phyloP scores from a whole-genome alignment of 2,329 filamentous ascomycete genomes.

The Pseudonectria foliicola region DNA sequence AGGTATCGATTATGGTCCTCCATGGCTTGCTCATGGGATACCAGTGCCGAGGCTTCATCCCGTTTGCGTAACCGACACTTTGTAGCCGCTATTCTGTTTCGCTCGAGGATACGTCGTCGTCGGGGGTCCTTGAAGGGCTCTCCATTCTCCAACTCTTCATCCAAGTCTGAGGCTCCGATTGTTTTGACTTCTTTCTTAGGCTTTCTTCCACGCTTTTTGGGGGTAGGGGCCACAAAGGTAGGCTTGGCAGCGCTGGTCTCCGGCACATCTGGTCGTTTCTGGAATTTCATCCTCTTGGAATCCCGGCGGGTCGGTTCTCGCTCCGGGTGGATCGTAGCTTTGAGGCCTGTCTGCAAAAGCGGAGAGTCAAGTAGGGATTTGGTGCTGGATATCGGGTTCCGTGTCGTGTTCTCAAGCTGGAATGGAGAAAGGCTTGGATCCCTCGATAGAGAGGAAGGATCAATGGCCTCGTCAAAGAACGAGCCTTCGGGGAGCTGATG shows the following conservation, averaged over 20 bases:
- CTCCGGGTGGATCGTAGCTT: slow-evolving; percentile 8
- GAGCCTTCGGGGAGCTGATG: slow-evolving; percentile 15
- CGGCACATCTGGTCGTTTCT: slow-evolving; percentile 6
- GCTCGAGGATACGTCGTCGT: slow-evolving; percentile 22
- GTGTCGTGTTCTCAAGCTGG: slow-evolving; percentile 9
- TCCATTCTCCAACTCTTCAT: slow-evolving; percentile 16
- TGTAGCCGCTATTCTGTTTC: slow-evolving; percentile 26
- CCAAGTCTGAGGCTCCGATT: slow-evolving; percentile 1
- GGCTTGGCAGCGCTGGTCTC: slow-evolving; percentile 1
- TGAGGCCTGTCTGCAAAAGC: slow-evolving; percentile 3
- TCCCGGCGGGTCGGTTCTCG: slow-evolving; percentile 7
- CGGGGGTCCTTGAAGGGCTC: slow-evolving; percentile 17
- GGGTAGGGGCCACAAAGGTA: slow-evolving; percentile 6
- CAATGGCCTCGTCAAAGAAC: slow-evolving; percentile 22
- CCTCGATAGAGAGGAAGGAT: slow-evolving; percentile 11
- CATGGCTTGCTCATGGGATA: slow-evolving; percentile 20
- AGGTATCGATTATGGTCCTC: slow-evolving; percentile 25
- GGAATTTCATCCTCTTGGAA: slow-evolving; percentile 8
- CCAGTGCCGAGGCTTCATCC: slow-evolving; percentile 24
- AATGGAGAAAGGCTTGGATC: slow-evolving; percentile 14
- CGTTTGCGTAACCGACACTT: slow-evolving; percentile 26
- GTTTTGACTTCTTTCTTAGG: slow-evolving; percentile 14
- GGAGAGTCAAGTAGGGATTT: slow-evolving; percentile 3
- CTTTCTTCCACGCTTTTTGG: slow-evolving; percentile 21
- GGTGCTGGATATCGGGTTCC: background rate